A percentile compares a stretch with the other conserved stretches of the same genome.
Conservation (phyloP, 148 eudicot genomes). For the Drosera capensis region DNA sequence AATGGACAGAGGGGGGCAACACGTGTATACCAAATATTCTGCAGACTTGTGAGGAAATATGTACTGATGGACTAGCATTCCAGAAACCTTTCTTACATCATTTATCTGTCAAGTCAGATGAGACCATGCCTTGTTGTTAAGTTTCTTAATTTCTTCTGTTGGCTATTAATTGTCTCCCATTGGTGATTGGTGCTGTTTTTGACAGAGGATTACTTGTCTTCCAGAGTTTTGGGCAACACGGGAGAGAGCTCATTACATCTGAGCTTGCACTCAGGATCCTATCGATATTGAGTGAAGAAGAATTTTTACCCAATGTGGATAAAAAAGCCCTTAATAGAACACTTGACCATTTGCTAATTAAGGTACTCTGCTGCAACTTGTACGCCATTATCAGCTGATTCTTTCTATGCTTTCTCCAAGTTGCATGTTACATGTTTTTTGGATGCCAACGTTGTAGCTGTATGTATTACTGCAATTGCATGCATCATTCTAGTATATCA, state of each 20-base stretch:
- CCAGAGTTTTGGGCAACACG: conserved; percentile 99
- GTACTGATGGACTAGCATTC: no score
- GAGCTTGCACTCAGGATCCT: conserved; percentile 86
- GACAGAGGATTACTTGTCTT: conserved; percentile 99
- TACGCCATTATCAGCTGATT: no score
- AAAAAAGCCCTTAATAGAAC: conserved; percentile 31
- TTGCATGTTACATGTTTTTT: not conserved
- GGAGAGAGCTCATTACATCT: conserved; percentile 88
- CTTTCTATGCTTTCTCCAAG: not conserved
- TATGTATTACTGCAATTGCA: no score
- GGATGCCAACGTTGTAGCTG: no score
- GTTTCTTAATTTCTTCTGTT: conserved; percentile 5
- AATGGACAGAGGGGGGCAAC: no score
- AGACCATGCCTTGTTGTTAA: not conserved
- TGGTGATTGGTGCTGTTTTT: conserved; percentile 84
- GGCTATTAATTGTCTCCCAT: conserved; percentile 55
- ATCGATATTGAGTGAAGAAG: conserved; percentile 77
- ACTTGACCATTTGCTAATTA: conserved; percentile 64
- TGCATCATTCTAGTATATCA: no score
- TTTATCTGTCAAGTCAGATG: no score
- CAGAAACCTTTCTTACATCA: no score
- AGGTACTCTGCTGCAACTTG: conserved; percentile 48
- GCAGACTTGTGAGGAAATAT: no score
- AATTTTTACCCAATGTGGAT: conserved; percentile 69
- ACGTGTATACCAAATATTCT: no score